A percentile compares a stretch with the other conserved stretches of the same genome.
Evolutionary conservation across 495 filamentous ascomycete genomes (phyloP).

Genomic region (Beverwykella pulmonaria): DNA sequence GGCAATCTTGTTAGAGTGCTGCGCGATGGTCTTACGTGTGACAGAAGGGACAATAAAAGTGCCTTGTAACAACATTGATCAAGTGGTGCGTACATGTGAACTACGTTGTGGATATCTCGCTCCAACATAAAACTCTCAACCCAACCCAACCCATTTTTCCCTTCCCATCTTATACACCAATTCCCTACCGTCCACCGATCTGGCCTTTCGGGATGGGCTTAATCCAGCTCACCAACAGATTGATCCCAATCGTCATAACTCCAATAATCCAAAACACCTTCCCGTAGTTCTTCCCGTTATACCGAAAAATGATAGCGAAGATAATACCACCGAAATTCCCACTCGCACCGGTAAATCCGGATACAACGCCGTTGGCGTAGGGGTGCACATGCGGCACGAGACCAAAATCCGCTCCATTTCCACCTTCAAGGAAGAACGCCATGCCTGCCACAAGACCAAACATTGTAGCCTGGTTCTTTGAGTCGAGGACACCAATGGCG

Average conservation of each 20-base stretch:
- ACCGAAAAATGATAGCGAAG: slow-evolving; percentile 47
- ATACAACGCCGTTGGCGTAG: slow-evolving; percentile 46
- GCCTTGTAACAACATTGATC: too few species aligned
- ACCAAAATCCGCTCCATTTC: slow-evolving; percentile 45
- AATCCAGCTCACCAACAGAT: slow-evolving; percentile 45
- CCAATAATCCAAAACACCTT: slow-evolving; percentile 47
- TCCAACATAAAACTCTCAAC: too few species aligned
- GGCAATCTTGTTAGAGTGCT: too few species aligned
- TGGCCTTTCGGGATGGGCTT: slow-evolving; percentile 47
- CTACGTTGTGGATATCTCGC: too few species aligned
- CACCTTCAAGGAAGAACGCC: slow-evolving; percentile 47
- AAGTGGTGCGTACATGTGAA: too few species aligned
- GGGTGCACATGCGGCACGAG: slow-evolving; percentile 48
- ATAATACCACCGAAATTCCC: slow-evolving; percentile 49
- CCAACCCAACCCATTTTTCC: too few species aligned
- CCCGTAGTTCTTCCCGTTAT: slow-evolving; percentile 41
- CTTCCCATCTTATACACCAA: too few species aligned
- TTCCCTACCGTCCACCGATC: slow-evolving; percentile 39
- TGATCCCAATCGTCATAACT: slow-evolving; percentile 42
- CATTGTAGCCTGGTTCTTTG: slow-evolving; percentile 37
- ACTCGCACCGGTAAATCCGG: slow-evolving; percentile 45
- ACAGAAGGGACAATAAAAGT: too few species aligned
- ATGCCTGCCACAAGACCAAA: slow-evolving; percentile 42
- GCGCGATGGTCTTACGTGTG: too few species aligned
- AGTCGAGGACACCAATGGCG: slow-evolving; percentile 40